phyloP scores from a whole-genome alignment of 768 basidiomycete species.

The Coprinopsis sp. region DNA sequence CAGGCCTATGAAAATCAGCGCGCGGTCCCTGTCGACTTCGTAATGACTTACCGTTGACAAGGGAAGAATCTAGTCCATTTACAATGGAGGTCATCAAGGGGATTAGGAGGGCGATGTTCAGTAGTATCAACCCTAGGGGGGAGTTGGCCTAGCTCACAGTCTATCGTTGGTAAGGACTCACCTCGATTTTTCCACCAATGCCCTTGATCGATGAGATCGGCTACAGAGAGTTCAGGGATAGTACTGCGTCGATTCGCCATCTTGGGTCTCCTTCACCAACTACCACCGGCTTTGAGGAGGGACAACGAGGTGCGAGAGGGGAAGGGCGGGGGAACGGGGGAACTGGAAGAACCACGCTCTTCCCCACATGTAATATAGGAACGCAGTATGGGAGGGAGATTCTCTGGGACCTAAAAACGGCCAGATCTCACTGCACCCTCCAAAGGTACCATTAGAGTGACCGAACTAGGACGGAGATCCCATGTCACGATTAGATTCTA shows the following conservation, averaged over 20 bases:
- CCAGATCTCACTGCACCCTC: neutral
- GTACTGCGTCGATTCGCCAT: constrained; percentile 23
- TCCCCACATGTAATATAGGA: constrained; percentile 1
- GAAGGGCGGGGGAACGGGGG: neutral
- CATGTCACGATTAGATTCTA: constrained; percentile 1
- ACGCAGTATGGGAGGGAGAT: neutral
- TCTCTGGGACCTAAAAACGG: neutral
- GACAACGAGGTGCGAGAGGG: neutral
- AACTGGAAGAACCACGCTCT: neutral
- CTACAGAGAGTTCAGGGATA: constrained; percentile 47
- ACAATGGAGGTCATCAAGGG: constrained; percentile 62
- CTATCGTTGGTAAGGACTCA: constrained; percentile 20
- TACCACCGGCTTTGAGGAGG: neutral
- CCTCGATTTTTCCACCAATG: constrained; percentile 61
- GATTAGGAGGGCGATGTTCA: constrained; percentile 56
- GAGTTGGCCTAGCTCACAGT: too few species aligned
- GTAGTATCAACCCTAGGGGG: constrained; percentile 46
- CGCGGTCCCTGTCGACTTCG: neutral
- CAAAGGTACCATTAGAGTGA: constrained; percentile 1
- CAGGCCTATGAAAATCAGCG: constrained; percentile 38
- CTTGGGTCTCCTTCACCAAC: constrained; percentile 7
- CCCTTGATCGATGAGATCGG: constrained; percentile 55
- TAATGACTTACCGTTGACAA: constrained; percentile 43
- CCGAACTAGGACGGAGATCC: neutral
- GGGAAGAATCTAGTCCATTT: constrained; percentile 68